phyloP scores from a whole-genome alignment of 192 early-diverging fungal genomes.

The Coemansia aciculifera region DNA sequence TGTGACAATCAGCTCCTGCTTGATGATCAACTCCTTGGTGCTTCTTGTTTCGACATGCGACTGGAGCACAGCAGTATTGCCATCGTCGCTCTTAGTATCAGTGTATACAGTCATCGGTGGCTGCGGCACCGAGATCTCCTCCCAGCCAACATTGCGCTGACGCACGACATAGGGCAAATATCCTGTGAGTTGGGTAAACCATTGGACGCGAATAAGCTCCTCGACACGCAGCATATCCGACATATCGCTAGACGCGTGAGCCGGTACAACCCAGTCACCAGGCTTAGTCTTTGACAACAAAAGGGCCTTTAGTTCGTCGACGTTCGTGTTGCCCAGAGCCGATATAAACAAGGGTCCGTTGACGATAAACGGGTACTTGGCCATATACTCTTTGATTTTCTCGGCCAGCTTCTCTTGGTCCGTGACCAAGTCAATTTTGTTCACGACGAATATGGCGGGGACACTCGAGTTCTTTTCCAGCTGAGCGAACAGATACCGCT shows the following conservation, averaged over 20 bases:
- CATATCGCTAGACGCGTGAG: conserved; percentile 31
- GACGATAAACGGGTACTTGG: conserved; percentile 20
- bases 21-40: conserved; percentile 21
- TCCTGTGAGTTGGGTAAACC: conserved; percentile 36
- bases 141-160: conserved; percentile 46
- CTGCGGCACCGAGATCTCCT: conserved; percentile 11
- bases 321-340: conserved; percentile 32
- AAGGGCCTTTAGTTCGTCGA: conserved; percentile 29
- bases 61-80: neutral
- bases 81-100: neutral
- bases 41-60: neutral
- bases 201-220: conserved; percentile 51
- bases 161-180: conserved; percentile 39
- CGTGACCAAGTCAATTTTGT: conserved; percentile 43
- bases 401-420: conserved; percentile 24
- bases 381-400: conserved; percentile 18
- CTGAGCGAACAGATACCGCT: conserved; percentile 33
- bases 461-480: conserved; percentile 7
- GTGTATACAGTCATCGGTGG: neutral
- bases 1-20: conserved; percentile 45
- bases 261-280: conserved; percentile 42
- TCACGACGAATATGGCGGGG: conserved; percentile 40
- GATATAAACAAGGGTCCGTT: conserved; percentile 41
- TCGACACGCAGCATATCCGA: conserved; percentile 47
- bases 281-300: conserved; percentile 25